phyloP scores from a whole-genome alignment of 73 alveolate species.

The Durusdinium trenchii region DNA sequence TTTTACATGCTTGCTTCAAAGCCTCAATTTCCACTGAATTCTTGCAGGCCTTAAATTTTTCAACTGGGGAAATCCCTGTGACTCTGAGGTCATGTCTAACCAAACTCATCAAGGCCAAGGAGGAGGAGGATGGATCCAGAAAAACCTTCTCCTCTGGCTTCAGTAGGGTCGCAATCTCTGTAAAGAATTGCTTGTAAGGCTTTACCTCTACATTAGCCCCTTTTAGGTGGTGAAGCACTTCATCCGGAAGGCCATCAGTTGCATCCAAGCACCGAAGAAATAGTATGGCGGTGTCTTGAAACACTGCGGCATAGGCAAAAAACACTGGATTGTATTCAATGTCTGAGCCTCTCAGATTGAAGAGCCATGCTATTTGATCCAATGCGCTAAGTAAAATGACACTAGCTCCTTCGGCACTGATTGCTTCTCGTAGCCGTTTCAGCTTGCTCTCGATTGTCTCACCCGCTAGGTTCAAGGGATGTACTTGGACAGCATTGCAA shows the following conservation, averaged over 20 bases:
- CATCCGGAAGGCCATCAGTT: background rate
- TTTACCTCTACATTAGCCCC: constrained; percentile 15
- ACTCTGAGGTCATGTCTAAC: constrained; percentile 46
- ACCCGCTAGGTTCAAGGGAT: constrained; percentile 38
- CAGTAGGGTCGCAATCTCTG: background rate
- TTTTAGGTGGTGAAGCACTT: background rate
- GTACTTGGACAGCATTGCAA: background rate
- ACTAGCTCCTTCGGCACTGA: background rate
- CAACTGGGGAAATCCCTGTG: constrained; percentile 67
- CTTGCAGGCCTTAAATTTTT: background rate
- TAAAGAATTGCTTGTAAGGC: background rate
- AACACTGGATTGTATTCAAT: constrained; percentile 96
- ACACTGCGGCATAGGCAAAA: constrained; percentile 86
- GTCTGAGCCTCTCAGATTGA: constrained; percentile 96
- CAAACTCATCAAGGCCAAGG: constrained; percentile 70
- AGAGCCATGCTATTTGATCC: constrained; percentile 91
- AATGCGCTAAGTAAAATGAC: constrained; percentile 11
- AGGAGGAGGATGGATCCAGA: constrained; percentile 49
- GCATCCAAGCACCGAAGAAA: constrained; percentile 18
- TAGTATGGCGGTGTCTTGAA: background rate
- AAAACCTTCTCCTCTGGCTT: constrained; percentile 39
- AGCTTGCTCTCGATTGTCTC: constrained; percentile 3
- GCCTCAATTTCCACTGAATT: constrained; percentile 53
- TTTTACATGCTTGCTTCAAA: constrained; percentile 30
- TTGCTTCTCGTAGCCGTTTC: constrained; percentile 31